phyloP scores from a whole-genome alignment of 2,329 filamentous ascomycete genomes.

The Amesomyces nigricolor region DNA sequence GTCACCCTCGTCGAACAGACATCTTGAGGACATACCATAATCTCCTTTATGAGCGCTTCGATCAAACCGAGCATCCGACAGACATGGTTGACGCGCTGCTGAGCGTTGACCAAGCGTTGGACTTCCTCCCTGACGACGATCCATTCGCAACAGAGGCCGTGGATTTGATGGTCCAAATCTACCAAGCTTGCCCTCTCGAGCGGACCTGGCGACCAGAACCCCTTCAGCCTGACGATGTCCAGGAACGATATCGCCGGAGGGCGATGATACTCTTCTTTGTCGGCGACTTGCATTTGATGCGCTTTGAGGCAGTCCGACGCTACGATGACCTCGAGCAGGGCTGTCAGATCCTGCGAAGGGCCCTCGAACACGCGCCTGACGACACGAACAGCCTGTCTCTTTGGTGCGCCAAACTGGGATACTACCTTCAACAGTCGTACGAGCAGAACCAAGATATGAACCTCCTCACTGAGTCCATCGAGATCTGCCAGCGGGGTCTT shows the following conservation, averaged over 20 bases:
- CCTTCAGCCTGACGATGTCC: neutral
- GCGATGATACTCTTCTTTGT: neutral
- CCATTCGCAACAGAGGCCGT: neutral
- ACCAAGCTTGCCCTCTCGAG: neutral
- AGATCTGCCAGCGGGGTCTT: neutral
- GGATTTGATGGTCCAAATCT: neutral
- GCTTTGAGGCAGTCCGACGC: neutral
- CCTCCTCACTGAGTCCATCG: neutral
- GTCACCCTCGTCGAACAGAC: neutral
- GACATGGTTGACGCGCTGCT: neutral
- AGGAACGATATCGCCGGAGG: neutral
- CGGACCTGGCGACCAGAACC: neutral
- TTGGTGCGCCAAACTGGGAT: neutral
- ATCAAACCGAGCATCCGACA: neutral
- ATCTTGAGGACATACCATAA: neutral
- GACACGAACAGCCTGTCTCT: neutral
- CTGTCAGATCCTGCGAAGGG: neutral
- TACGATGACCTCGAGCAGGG: neutral
- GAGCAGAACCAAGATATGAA: neutral
- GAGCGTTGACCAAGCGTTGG: neutral
- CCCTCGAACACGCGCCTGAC: neutral
- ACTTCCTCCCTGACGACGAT: neutral
- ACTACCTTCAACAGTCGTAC: neutral
- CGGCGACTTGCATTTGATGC: neutral
- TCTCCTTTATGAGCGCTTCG: neutral